Evolutionary conservation across 1,284 basidiomycete genomes (phyloP), one percentile per base, ranked within the genome.

Genomic region (Malassezia pachydermatis): DNA sequence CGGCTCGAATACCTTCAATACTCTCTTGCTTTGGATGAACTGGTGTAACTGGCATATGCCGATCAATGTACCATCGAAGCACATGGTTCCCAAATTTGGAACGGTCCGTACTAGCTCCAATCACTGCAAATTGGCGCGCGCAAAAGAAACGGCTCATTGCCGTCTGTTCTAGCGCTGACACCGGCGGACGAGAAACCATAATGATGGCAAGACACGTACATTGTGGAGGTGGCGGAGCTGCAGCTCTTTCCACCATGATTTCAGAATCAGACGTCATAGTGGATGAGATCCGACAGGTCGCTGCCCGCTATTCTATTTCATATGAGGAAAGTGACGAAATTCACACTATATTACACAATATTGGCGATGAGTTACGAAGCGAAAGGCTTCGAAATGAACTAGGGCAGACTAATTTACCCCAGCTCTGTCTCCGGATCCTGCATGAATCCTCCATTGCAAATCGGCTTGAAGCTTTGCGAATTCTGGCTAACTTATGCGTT

Each of bases 81-180:
- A 68, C 64, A 51, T 63, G 63, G 55, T 70, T 67, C 1, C 65
- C 65, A 40, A 55, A 64, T 53, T 68, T 67, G 38, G 53, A 48
- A 3, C 57, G 58, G 36, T 70, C 62, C 27, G 57, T 59, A 37
- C 62, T 66, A 1, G 66, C 64, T 2, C 66, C 66, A 3, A 66
- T 58, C 4, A 68, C 64, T 17, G 63, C 63, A 42, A 50, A 68
- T 34, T 55, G 58, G 40, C 36, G 41, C 1, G 65, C 58, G 19
- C 22, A 34, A 39, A 68, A 68, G 51, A 68, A 68, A 16, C 38
- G 22, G 19, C 39, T 30, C 42, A 51, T 41, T 3, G 43, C 44
- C 5, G 17, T 4, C 33, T 25, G 27, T 30, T 51, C 48, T n/a
- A 38, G 17, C 9, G 41, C 28, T 28, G 25, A 19, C 27, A 29